Evolutionary conservation across 1,284 basidiomycete genomes (phyloP), one percentile per base, ranked within the genome.

Genomic region (Microbotryum scabiosae): DNA sequence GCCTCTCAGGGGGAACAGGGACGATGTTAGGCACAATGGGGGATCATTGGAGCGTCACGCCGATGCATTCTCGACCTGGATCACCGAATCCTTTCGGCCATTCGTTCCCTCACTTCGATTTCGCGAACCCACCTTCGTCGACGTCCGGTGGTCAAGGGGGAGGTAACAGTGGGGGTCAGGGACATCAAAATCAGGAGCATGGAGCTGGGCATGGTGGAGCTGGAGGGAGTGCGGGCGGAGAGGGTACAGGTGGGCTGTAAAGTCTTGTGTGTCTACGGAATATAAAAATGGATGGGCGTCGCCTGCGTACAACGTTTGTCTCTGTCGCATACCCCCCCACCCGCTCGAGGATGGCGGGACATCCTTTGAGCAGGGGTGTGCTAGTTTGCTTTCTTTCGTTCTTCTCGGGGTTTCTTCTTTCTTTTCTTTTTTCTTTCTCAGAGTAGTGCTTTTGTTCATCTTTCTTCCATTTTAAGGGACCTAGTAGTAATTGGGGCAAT

Each of bases 311-410:
- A 20, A n/a, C 16, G 18, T 49, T 20, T 46, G 60, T 60, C 6
- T 55, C 16, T 16, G 16, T 12, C 16, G 3, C 36, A 41, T 41
- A 16, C 36, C 16, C 36, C 8, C n/a, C n/a, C n/a, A n/a, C n/a
- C n/a, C 8, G 30, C 30, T 30, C 30, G 30, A 30, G 30, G 30
- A 30, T 30, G 8, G 30, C 36, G 14, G 14, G 36, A 41, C 16
- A 18, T 41, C 12, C n/a, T 30, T 25, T 18, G 12, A 56, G 51
- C 30, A 30, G 20, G 61, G 50, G 1, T 53, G 20, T 0, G 60
- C 25, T 3, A 61, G 54, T 9, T 54, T 41, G 18, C 4, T 30
- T 30, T 20, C 1, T 25, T 21, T 48, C 63, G 64, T n/a, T 66
- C 25, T 46, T 14, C 4, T 30, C 23, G 54, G 53, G 9, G 50